Evolutionary conservation across 257 asterid genomes (phyloP), one percentile per base, ranked within the genome.

Genomic region (Anisodus tanguticus): DNA sequence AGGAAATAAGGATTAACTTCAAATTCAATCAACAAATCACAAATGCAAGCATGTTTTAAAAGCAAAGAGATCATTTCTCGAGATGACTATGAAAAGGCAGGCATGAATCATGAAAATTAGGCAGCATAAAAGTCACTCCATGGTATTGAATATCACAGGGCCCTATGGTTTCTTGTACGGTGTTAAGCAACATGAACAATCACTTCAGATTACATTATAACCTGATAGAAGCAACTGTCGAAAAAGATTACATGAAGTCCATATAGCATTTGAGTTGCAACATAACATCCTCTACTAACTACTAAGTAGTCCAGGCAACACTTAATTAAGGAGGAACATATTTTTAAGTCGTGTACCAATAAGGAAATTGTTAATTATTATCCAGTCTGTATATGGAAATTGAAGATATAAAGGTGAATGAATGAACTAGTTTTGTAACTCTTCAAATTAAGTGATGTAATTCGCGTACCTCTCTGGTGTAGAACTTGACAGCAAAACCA

Each of bases 401-500:
- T 53, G 49, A 77, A 77, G 82, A 58, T 77, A 76, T 77, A 3
- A 53, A 31, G 15, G 15, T 26, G 2, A 49, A 11, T 22, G 47
- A 77, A 77, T 19, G 13, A 77, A 16, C 59, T 31, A 53, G 49
- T 26, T 10, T 39, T 53, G 47, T 53, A 77, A 77, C 62, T 74
- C 6, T 0, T 76, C 45, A 49, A 22, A 49, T 53, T 51, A 58
- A 16, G 16, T 13, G 81, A 26, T 76, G 15, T 26, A 13, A 13
- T 49, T 31, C 26, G 22, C 17, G 11, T 84, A 88, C 91, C 91
- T 88, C 91, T 83, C 88, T 79, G 69, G 91, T 88, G 88, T 88
- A 88, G 81, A 88, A 88, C 74, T 88, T 88, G 43, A 88, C 89
- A 51, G 91, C 89, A 67, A 88, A 88, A 60, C 91, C 91, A 11